Conservation (phyloP, 148 eudicot genomes). For the Persicaria tinctoria region DNA sequence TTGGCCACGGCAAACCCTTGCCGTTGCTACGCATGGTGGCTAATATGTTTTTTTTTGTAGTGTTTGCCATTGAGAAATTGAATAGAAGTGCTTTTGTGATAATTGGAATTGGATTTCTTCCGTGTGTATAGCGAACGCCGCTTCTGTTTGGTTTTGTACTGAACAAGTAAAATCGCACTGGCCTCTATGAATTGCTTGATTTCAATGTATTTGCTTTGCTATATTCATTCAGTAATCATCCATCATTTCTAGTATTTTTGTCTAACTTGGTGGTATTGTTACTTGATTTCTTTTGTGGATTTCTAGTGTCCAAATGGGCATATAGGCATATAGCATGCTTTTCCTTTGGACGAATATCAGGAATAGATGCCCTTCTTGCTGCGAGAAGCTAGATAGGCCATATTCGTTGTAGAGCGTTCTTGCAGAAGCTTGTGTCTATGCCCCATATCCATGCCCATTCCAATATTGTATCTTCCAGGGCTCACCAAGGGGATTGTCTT, state of each 20-base stretch:
- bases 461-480: slow-evolving; percentile 29
- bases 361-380: slow-evolving; percentile 12
- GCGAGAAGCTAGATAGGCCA: slow-evolving; percentile 16
- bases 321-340: slow-evolving; percentile 10
- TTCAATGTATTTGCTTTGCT: neutral
- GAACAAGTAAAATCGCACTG: neutral
- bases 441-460: slow-evolving; percentile 50
- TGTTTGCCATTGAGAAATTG: no score
- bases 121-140: neutral
- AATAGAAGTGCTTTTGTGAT: no score
- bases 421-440: slow-evolving; percentile 26
- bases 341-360: slow-evolving; percentile 15
- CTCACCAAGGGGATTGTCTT: slow-evolving; percentile 24
- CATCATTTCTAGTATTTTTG: neutral
- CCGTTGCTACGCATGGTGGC: no score
- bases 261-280: neutral
- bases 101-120: neutral
- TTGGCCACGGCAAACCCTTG: no score
- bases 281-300: neutral
- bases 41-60: no score
- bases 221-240: neutral
- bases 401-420: slow-evolving; percentile 26
- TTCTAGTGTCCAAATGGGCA: slow-evolving; percentile 15
- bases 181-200: neutral
- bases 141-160: neutral